Conservation (phyloP, 2,329 filamentous ascomycete genomes). For the Cladophialophora exuberans region DNA sequence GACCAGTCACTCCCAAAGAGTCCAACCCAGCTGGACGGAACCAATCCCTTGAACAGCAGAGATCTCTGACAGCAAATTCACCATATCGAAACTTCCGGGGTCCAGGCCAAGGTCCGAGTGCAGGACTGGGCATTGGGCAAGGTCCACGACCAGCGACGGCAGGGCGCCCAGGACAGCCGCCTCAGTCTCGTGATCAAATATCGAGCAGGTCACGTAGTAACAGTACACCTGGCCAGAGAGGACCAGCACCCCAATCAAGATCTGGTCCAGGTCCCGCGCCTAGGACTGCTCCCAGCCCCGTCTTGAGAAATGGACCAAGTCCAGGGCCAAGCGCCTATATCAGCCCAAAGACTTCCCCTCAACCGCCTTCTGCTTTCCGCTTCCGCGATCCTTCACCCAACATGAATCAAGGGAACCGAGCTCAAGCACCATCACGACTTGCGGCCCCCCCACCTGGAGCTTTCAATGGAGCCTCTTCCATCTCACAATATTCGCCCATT, state of each 20-base stretch:
- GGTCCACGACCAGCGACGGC: slow-evolving; percentile 20
- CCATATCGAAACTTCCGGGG: slow-evolving; percentile 29
- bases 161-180: slow-evolving; percentile 19
- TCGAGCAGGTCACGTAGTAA: slow-evolving; percentile 20
- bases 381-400: slow-evolving; percentile 30
- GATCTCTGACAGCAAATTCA: slow-evolving; percentile 11
- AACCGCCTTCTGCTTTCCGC: slow-evolving; percentile 17
- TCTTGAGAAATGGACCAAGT: slow-evolving; percentile 17
- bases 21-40: neutral
- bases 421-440: slow-evolving; percentile 30
- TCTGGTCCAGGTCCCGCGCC: slow-evolving; percentile 22
- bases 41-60: slow-evolving; percentile 7
- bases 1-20: slow-evolving; percentile 25
- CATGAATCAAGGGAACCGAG: slow-evolving; percentile 27
- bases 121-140: neutral
- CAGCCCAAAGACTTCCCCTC: slow-evolving; percentile 2
- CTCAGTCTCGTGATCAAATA: slow-evolving; percentile 5
- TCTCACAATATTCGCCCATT: slow-evolving; percentile 35
- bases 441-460: slow-evolving; percentile 29
- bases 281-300: slow-evolving; percentile 17
- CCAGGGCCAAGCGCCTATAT: slow-evolving; percentile 5
- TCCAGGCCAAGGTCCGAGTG: neutral
- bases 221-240: slow-evolving; percentile 20
- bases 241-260: slow-evolving; percentile 16
- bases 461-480: slow-evolving; percentile 33